Evolutionary conservation across 1,284 basidiomycete genomes (phyloP).

Genomic region (Cryptococcus amylolentus): DNA sequence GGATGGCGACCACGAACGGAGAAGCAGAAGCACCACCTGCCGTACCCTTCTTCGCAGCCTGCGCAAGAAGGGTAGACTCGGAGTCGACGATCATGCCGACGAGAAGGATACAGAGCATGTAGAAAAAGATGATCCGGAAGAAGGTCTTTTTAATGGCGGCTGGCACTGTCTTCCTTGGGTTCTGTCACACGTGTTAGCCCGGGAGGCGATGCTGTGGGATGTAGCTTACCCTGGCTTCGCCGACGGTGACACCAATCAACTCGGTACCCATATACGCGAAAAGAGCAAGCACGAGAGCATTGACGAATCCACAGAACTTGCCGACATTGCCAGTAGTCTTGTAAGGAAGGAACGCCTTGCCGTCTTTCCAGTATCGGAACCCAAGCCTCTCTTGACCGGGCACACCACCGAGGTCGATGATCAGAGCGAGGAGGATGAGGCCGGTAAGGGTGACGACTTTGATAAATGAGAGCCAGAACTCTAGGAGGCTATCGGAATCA

Average conservation of each 20-base stretch:
- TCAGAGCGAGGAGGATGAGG: slow-evolving; percentile 58
- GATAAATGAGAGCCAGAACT: slow-evolving; percentile 52
- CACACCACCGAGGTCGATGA: slow-evolving; percentile 65
- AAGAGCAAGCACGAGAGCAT: slow-evolving; percentile 49
- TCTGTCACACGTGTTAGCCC: slow-evolving; percentile 30
- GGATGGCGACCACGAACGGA: slow-evolving; percentile 66
- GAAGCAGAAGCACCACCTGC: slow-evolving; percentile 63
- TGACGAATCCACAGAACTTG: slow-evolving; percentile 37
- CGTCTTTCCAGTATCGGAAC: slow-evolving; percentile 57
- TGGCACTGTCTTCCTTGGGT: slow-evolving; percentile 61
- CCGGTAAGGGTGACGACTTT: slow-evolving; percentile 61
- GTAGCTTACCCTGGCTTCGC: slow-evolving; percentile 43
- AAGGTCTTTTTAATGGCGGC: slow-evolving; percentile 57
- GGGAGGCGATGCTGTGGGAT: background rate
- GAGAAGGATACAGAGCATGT: slow-evolving; percentile 54
- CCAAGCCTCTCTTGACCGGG: slow-evolving; percentile 62
- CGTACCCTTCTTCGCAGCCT: slow-evolving; percentile 57
- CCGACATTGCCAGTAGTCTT: slow-evolving; percentile 22
- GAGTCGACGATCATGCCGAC: slow-evolving; percentile 61
- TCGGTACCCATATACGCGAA: slow-evolving; percentile 64
- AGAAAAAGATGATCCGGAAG: slow-evolving; percentile 65
- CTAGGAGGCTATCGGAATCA: background rate
- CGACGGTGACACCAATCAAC: slow-evolving; percentile 54
- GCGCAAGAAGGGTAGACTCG: slow-evolving; percentile 41
- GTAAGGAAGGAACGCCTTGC: slow-evolving; percentile 39